phyloP scores from a whole-genome alignment of 2,329 filamentous ascomycete species.

The Penicillium sp. region DNA sequence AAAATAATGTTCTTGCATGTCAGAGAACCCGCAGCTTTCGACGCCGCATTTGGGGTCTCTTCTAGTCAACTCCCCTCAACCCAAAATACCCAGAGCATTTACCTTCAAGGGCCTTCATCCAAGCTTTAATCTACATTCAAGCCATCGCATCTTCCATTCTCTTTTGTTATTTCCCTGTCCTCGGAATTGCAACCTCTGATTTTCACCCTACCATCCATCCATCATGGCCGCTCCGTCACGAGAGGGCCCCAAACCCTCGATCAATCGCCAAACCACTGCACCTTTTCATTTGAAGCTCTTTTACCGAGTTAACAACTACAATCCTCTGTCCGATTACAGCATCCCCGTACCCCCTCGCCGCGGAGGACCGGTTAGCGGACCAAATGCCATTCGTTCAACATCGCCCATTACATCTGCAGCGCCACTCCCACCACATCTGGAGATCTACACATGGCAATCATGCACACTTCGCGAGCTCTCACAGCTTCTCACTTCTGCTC shows the following conservation, averaged over 20 bases:
- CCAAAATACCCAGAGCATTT: background rate
- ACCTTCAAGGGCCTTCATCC: background rate
- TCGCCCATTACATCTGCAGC: constrained; percentile 55
- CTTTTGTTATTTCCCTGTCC: background rate
- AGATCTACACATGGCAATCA: constrained; percentile 82
- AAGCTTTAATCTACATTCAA: background rate
- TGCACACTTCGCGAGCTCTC: constrained; percentile 80
- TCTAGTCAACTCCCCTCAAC: constrained; percentile 7
- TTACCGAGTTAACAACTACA: constrained; percentile 71
- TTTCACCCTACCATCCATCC: background rate
- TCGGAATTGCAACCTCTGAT: background rate
- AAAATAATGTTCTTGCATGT: constrained; percentile 13
- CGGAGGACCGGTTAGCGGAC: constrained; percentile 31
- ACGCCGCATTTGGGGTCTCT: constrained; percentile 13
- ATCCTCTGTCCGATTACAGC: constrained; percentile 51
- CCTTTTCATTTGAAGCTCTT: constrained; percentile 86
- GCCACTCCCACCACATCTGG: constrained; percentile 64
- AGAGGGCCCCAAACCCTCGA: constrained; percentile 40
- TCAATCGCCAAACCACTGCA: constrained; percentile 68
- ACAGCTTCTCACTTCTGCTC: constrained; percentile 67
- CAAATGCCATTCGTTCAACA: constrained; percentile 40
- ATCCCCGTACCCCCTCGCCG: constrained; percentile 27
- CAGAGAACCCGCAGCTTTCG: constrained; percentile 13
- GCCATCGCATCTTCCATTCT: background rate
- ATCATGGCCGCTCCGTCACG: constrained; percentile 24